Percentiles rank a stretch among this genome's conserved stretches.
phyloP scores from a whole-genome alignment of 495 filamentous ascomycete species.

The Barbatosphaeria neglecta region DNA sequence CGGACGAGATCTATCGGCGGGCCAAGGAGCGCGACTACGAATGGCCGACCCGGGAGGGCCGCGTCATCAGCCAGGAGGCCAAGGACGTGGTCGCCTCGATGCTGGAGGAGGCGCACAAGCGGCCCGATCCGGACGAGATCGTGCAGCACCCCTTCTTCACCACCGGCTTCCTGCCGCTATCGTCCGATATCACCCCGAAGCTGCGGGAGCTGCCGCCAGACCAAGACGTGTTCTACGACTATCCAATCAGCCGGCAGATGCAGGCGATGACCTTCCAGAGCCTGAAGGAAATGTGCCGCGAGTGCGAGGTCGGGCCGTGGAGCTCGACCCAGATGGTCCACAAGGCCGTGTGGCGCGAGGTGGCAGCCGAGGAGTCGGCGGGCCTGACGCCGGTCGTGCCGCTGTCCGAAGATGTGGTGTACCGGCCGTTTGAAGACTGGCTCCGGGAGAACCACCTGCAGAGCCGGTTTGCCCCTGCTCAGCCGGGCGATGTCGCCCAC shows the following conservation, averaged over 20 bases:
- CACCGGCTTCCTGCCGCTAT: slow-evolving; percentile 43
- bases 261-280: slow-evolving; percentile 20
- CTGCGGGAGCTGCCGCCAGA: slow-evolving; percentile 38
- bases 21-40: slow-evolving; percentile 61
- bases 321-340: slow-evolving; percentile 24
- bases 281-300: slow-evolving; percentile 28
- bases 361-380: slow-evolving; percentile 57
- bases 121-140: slow-evolving; percentile 69
- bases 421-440: slow-evolving; percentile 42
- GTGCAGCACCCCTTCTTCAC: slow-evolving; percentile 76
- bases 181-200: slow-evolving; percentile 36
- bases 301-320: slow-evolving; percentile 41
- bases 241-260: slow-evolving; percentile 4
- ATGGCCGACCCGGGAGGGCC: slow-evolving; percentile 51
- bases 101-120: slow-evolving; percentile 58
- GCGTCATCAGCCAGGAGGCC: slow-evolving; percentile 47
- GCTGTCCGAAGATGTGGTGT: slow-evolving; percentile 55
- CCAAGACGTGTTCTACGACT: slow-evolving; percentile 27
- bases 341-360: slow-evolving; percentile 55
- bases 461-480: slow-evolving; percentile 13
- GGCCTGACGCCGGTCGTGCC: slow-evolving; percentile 60
- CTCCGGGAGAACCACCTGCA: slow-evolving; percentile 21
- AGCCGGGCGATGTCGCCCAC: slow-evolving; percentile 4
- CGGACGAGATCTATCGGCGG: slow-evolving; percentile 75
- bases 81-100: slow-evolving; percentile 69